Base-by-base conservation (phyloP, 139 green algal species). In the Haematococcus lacustris region DNA sequence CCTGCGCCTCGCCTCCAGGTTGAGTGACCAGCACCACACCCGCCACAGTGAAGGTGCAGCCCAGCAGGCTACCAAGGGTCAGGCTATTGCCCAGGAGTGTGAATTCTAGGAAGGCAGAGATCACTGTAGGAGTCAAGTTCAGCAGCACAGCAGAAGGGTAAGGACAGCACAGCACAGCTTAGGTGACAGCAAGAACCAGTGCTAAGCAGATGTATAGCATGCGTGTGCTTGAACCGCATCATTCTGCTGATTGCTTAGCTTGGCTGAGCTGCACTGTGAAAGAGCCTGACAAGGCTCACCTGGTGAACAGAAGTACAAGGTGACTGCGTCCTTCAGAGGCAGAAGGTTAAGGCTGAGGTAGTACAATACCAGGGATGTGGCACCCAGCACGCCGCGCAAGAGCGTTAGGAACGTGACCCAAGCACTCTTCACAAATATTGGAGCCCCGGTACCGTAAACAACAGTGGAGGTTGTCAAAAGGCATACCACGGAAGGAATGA, bases 271-370 rank as follows among this genome's bases (percentile, higher is more conserved):
- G 47, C 47, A 57, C 21, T 57, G 21, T 57, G 21, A 57, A 57
- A 21, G 47, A 57, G 47, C 47, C 13, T 57, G 21, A 21, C 47
- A 57, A 13, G 13, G 47, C 13, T 21, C 47, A 28, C 47, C 53
- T 4, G 53, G 53, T 21, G 23, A 35, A 26, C 53, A 64, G 53
- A 64, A 64, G 21, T 35, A 64, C 53, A 64, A 30, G 4, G 53
- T 64, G 26, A 64, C 26, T 41, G 62, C 60, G 21, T 59, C 68
- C 51, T 74, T 66, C 21, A 86, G 63, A 21, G 76, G 61, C 38
- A 86, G 63, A 9, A 68, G n/a, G 13, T 73, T 38, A 2, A 87
- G 66, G 25, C 65, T 76, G 0, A 80, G 17, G 60, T 86, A 88
- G 41, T 82, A 86, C 30, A 78, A 64, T 2, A 38, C 50, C 53